A percentile compares a stretch with the other conserved stretches of the same genome.
These are phyloP conservation scores for Thielaviopsis ethacetica DNA, from an alignment of 2,329 filamentous ascomycete species.

Conservation along the genomic window DNA sequence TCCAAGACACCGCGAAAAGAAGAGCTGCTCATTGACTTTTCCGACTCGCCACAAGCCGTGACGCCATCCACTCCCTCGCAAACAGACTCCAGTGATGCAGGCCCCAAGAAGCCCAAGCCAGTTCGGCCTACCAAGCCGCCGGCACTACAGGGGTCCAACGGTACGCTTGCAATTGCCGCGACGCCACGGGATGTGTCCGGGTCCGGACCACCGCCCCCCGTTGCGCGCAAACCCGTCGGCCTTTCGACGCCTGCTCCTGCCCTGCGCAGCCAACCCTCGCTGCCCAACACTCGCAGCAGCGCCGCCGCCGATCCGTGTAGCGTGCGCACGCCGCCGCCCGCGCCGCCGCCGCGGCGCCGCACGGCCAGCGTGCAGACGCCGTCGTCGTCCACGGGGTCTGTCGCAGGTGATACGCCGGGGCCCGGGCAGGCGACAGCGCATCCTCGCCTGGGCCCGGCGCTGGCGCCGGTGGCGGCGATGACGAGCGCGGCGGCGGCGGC, in stretches of 20 bases:
- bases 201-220: not conserved
- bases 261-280: constrained; percentile 18
- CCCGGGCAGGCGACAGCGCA: too few species aligned
- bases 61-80: constrained; percentile 1
- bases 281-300: not conserved
- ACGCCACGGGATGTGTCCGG: not conserved
- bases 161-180: not conserved
- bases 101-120: constrained; percentile 22
- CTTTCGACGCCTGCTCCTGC: constrained; percentile 21
- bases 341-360: constrained; percentile 20
- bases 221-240: not conserved
- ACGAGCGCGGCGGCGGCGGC: constrained; percentile 46
- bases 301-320: constrained; percentile 9
- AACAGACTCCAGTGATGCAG: not conserved
- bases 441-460: constrained; percentile 40
- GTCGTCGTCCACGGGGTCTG: constrained; percentile 7
- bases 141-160: constrained; percentile 29
- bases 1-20: constrained; percentile 28
- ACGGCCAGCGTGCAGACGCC: constrained; percentile 12
- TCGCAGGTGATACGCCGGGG: constrained; percentile 9
- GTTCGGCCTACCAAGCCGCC: constrained; percentile 42
- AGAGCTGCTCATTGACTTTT: constrained; percentile 41
- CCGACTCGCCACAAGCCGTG: constrained; percentile 26
- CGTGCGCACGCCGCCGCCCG: constrained; percentile 20
- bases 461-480: constrained; percentile 56